Evolutionary conservation across 2,329 filamentous ascomycete species (phyloP).

Genomic region (Ceratocystis alfenasii): DNA sequence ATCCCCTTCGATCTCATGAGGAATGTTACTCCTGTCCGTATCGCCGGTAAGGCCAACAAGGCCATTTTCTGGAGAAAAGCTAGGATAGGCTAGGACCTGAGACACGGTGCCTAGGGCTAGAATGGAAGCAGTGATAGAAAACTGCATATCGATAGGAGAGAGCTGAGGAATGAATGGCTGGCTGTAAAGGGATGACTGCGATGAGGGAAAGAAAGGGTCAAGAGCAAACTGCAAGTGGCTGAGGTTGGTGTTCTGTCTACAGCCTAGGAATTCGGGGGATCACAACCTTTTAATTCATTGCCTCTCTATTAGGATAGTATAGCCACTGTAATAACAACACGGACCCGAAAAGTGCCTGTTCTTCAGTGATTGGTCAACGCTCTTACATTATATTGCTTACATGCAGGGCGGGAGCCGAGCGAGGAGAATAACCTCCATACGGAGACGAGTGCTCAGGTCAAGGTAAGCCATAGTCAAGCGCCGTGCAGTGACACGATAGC

Average conservation of each 20-base stretch:
- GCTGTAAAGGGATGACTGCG: not conserved
- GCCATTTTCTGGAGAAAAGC: not conserved
- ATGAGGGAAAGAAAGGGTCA: not conserved
- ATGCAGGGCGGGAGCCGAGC: too few relatives aligned
- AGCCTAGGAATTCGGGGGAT: not conserved
- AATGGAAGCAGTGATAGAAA: constrained; percentile 13
- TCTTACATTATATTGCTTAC: too few relatives aligned
- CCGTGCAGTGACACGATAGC: not conserved
- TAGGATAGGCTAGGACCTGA: constrained; percentile 17
- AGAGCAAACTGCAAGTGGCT: not conserved
- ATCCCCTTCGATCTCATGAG: not conserved
- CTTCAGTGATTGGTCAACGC: too few relatives aligned
- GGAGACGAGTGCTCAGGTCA: not conserved
- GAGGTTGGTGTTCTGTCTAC: not conserved
- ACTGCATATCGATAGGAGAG: constrained; percentile 10
- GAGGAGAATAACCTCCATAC: not conserved
- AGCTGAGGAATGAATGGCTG: not conserved
- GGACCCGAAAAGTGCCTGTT: not conserved
- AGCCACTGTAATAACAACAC: too few relatives aligned
- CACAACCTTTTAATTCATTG: not conserved
- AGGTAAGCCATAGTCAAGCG: not conserved
- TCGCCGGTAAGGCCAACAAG: not conserved
- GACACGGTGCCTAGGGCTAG: constrained; percentile 16
- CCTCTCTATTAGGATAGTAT: not conserved
- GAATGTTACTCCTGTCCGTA: not conserved